These are phyloP conservation scores for Zoysia matrella DNA, from an alignment of 202 grass and related monocot genomes.

Conservation along the genomic window DNA sequence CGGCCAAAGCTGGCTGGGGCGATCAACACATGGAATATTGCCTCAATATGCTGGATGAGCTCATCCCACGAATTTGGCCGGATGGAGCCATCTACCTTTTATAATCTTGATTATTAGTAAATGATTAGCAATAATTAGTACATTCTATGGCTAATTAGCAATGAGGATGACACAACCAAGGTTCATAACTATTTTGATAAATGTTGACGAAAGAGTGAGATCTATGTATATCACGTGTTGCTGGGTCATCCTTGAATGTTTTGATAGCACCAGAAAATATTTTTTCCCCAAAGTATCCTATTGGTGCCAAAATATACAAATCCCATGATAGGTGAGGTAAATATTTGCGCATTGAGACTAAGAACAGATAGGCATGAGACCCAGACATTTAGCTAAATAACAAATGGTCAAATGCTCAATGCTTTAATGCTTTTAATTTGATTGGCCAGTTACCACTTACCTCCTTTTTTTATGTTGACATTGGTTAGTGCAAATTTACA, in stretches of 20 bases:
- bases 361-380: background rate
- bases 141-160: too few relatives aligned
- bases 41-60: too few relatives aligned
- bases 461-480: too few relatives aligned
- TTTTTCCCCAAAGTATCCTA: background rate
- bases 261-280: background rate
- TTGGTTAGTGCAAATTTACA: too few relatives aligned
- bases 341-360: slow-evolving; percentile 4
- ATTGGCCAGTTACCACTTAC: background rate
- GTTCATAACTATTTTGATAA: background rate
- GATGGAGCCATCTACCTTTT: too few relatives aligned
- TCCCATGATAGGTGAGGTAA: background rate
- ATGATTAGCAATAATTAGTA: too few relatives aligned
- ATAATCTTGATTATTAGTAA: too few relatives aligned
- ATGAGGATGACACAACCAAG: too few relatives aligned
- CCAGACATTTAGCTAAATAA: background rate
- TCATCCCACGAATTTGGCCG: too few relatives aligned
- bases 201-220: background rate
- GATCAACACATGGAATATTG: too few relatives aligned
- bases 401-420: background rate
- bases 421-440: slow-evolving; percentile 2
- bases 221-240: slow-evolving; percentile 11
- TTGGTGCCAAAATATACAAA: background rate
- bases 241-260: background rate
- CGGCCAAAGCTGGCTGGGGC: too few relatives aligned